Conservation (phyloP, 345 rosid genomes). For the Eutrema japonicum region DNA sequence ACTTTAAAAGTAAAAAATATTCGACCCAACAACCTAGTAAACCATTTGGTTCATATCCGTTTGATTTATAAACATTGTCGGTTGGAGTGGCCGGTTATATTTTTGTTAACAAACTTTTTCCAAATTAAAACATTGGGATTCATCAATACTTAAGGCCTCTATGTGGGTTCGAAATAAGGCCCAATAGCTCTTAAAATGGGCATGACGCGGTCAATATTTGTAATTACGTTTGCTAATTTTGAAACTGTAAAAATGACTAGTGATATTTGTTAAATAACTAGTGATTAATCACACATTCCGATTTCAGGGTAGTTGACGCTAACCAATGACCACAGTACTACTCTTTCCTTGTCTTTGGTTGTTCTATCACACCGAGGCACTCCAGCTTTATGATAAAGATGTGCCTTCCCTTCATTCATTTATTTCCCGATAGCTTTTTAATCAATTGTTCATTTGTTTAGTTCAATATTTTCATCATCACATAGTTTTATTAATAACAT, state of each 20-base stretch:
- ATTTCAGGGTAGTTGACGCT: conserved; percentile 26
- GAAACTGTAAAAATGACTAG: background rate
- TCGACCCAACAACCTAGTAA: background rate
- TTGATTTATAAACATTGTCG: background rate
- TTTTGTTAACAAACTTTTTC: background rate
- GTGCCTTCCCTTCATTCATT: conserved; percentile 26
- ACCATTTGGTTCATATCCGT: background rate
- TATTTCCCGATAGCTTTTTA: conserved; percentile 1
- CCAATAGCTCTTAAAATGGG: conserved; percentile 7
- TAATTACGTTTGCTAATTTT: background rate
- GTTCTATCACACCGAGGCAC: conserved; percentile 20
- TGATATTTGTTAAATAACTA: background rate
- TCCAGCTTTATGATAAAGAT: conserved; percentile 41
- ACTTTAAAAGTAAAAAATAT: background rate
- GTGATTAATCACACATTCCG: background rate
- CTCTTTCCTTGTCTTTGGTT: conserved; percentile 25
- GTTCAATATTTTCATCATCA: background rate
- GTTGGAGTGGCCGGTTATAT: background rate
- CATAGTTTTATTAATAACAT: background rate
- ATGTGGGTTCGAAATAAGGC: conserved; percentile 7
- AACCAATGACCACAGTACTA: conserved; percentile 24
- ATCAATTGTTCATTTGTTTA: background rate
- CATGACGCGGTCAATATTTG: background rate
- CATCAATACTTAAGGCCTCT: background rate
- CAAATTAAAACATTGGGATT: background rate